Evolutionary conservation across 1,284 basidiomycete species (phyloP), one percentile per base, ranked within the genome.

Genomic region (Malassezia brasiliensis): DNA sequence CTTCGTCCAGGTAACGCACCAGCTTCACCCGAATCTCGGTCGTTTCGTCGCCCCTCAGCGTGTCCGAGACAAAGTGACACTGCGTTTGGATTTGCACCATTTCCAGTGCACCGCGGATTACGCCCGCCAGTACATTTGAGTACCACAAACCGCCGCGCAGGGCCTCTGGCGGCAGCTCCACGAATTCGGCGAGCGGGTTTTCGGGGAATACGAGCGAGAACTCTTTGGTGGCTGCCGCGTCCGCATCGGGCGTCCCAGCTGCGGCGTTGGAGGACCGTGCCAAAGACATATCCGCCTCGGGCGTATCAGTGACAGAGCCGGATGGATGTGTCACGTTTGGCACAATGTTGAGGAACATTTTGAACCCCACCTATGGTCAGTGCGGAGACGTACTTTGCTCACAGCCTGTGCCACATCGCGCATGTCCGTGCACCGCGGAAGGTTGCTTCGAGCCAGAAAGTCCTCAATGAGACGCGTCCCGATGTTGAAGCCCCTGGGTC

Each of bases 21-120:
- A 99, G 78, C 59, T 83, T 85, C 51, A 99, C 91, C 50, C 87
- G 82, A 62, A 99, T 85, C 76, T 96, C 91, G 10, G 94, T 98
- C 58, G 80, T 83, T 66, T 96, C 93, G 72, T 96, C 93, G 1
- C 94, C 94, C 56, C 89, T 80, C 59, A 98, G 79, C 12, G 85
- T 83, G 67, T 99, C 94, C 3, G 88, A 88, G 15, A 94, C 75
- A 76, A 98, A 98, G 50, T 83, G 83, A 17, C 83, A 85, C 62
- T 90, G 86, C 11, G 94, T 90, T 76, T 96, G 91, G 82, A 96
- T 88, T 76, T 98, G 93, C 28, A 94, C 94, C 94, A 99, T 99
- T 77, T 99, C 94, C 47, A 98, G 75, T 22, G 90, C 84, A 1
- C 94, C 94, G 51, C 91, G 79, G 45, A 98, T 76, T 1, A 98